Percentiles rank a stretch among this genome's conserved stretches.
Conservation (phyloP, 192 early-diverging fungal genomes). For the Backusella circina region DNA sequence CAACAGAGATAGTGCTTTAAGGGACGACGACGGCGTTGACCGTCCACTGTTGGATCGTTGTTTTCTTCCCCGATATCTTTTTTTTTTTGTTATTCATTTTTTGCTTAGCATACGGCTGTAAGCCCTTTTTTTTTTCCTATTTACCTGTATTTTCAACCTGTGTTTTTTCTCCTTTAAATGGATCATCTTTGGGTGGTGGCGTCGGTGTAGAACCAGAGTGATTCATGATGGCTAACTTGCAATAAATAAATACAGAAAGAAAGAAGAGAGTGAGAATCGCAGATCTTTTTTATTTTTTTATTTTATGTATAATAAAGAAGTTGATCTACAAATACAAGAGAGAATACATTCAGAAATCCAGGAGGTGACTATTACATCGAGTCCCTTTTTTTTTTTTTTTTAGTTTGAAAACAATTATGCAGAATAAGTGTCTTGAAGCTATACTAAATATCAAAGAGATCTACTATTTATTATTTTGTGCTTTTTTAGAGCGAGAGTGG, state of each 20-base stretch:
- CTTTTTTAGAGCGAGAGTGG: not conserved
- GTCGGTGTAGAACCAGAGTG: not conserved
- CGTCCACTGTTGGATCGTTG: not conserved
- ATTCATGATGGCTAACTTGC: not conserved
- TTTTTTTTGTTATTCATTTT: not conserved
- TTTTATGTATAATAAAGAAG: not conserved
- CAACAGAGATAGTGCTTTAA: slow-evolving; percentile 16
- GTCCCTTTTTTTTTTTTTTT: not conserved
- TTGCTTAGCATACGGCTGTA: no score
- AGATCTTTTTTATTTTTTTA: no score
- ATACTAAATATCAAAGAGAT: not conserved
- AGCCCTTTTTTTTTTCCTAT: not conserved
- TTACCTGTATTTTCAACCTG: not conserved
- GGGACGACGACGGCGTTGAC: not conserved
- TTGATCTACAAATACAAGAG: not conserved
- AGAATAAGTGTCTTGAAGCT: not conserved
- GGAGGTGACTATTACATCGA: not conserved
- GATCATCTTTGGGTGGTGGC: not conserved
- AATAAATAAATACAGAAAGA: not conserved
- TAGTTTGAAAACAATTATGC: not conserved
- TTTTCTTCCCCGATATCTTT: not conserved
- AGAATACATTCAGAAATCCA: not conserved
- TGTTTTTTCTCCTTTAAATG: not conserved
- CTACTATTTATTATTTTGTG: not conserved
- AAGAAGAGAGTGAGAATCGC: not conserved